Percentiles rank a stretch among this genome's conserved stretches.
phyloP scores from a whole-genome alignment of 164 flowering plant genomes.

The Tetrastigma voinierianum region DNA sequence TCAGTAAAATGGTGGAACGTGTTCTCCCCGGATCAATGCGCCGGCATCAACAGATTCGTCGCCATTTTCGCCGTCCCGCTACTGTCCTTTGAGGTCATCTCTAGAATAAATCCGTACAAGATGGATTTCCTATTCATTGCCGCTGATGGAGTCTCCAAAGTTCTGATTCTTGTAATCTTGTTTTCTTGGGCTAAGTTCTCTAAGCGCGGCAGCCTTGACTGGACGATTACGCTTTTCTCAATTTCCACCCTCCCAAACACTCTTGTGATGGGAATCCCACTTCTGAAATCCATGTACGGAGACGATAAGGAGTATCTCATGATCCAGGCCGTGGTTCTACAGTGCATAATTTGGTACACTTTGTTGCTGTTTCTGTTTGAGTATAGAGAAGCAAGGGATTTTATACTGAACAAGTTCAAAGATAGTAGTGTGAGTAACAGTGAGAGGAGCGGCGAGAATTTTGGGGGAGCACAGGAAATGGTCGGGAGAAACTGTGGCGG shows the following conservation, averaged over 20 bases:
- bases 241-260: constrained; percentile 43
- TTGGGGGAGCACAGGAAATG: no score
- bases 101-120: constrained; percentile 32
- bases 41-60: constrained; percentile 43
- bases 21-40: constrained; percentile 34
- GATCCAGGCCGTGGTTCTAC: constrained; percentile 37
- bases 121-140: constrained; percentile 36
- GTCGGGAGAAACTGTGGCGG: no score
- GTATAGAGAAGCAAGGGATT: constrained; percentile 31
- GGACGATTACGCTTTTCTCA: constrained; percentile 42
- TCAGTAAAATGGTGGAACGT: constrained; percentile 27
- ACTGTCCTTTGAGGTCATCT: constrained; percentile 40
- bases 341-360: constrained; percentile 41
- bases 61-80: constrained; percentile 38
- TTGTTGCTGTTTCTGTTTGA: constrained; percentile 38
- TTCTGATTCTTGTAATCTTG: constrained; percentile 16
- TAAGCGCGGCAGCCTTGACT: constrained; percentile 26
- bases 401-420: constrained; percentile 9
- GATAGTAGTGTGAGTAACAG: no score
- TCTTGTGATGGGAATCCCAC: constrained; percentile 44
- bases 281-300: constrained; percentile 41
- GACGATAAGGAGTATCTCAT: constrained; percentile 26
- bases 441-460: not conserved
- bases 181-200: constrained; percentile 30
- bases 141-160: constrained; percentile 31